phyloP scores from a whole-genome alignment of 2,329 filamentous ascomycete species.

The Trichoderma aggressivum region DNA sequence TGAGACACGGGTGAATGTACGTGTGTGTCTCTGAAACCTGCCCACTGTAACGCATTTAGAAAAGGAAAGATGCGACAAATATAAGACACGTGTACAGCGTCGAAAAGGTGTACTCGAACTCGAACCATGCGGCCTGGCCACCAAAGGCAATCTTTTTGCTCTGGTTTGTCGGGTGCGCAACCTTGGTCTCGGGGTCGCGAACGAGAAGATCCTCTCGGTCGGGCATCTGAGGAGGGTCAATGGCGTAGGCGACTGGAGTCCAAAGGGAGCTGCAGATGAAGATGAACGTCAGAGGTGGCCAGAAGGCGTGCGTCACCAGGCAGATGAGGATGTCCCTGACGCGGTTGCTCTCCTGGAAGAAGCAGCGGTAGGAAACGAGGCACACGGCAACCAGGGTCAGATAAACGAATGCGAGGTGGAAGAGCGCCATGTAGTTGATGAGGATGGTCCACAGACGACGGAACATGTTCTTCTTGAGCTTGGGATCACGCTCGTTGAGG shows the following conservation, averaged over 20 bases:
- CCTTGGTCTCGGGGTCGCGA: conserved; percentile 52
- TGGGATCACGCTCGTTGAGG: conserved; percentile 56
- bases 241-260: conserved; percentile 59
- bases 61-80: conserved; percentile 43
- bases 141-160: conserved; percentile 56
- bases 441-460: conserved; percentile 53
- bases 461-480: conserved; percentile 49
- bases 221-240: conserved; percentile 56
- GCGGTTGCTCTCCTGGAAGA: conserved; percentile 36
- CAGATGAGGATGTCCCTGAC: conserved; percentile 44
- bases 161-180: conserved; percentile 48
- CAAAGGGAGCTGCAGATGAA: conserved; percentile 54
- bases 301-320: conserved; percentile 58
- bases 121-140: conserved; percentile 53
- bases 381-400: conserved; percentile 50
- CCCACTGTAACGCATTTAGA: conserved; percentile 18
- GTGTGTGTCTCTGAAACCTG: not conserved
- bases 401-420: conserved; percentile 55
- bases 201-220: conserved; percentile 55
- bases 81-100: conserved; percentile 49
- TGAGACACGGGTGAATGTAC: conserved; percentile 5
- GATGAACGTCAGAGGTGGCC: conserved; percentile 58
- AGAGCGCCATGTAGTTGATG: conserved; percentile 52
- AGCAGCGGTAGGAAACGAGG: conserved; percentile 50
- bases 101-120: conserved; percentile 51